Conservation (phyloP, 257 asterid genomes). For the Petrea volubilis region DNA sequence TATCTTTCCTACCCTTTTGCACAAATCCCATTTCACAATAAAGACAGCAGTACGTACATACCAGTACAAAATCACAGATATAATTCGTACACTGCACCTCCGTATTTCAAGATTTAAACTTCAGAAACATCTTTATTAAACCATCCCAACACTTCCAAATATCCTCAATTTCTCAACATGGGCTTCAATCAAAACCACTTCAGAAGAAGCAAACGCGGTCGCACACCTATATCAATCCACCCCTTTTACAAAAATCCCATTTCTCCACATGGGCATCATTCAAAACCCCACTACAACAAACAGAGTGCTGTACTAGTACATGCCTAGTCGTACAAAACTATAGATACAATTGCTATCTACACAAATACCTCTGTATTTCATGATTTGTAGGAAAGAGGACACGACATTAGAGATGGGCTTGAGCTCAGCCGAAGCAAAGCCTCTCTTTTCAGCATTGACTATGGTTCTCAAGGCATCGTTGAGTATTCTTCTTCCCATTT, state of each 20-base stretch:
- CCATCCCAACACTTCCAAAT: not conserved
- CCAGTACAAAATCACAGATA: too few species aligned
- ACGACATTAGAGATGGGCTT: constrained; percentile 76
- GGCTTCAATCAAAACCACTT: not conserved
- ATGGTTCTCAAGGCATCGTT: constrained; percentile 85
- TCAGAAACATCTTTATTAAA: constrained; percentile 1
- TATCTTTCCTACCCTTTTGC: too few species aligned
- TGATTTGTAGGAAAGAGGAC: constrained; percentile 87
- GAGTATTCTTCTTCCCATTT: constrained; percentile 88
- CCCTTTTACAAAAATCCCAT: constrained; percentile 5
- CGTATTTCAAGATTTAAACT: not conserved
- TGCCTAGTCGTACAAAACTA: not conserved
- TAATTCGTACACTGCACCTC: too few species aligned
- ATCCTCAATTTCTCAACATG: not conserved
- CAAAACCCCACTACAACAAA: not conserved
- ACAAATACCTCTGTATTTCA: constrained; percentile 79
- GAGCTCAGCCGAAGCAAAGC: constrained; percentile 83
- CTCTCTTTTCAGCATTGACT: constrained; percentile 91
- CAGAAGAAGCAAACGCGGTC: not conserved
- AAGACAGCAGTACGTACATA: too few species aligned
- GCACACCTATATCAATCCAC: not conserved
- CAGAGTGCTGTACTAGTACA: not conserved
- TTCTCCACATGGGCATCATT: constrained; percentile 5
- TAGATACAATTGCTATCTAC: not conserved
- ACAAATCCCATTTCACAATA: too few species aligned